These are phyloP conservation scores for Boletus pseudopeckii DNA, from an alignment of 768 basidiomycete species.

Conservation along the genomic window DNA sequence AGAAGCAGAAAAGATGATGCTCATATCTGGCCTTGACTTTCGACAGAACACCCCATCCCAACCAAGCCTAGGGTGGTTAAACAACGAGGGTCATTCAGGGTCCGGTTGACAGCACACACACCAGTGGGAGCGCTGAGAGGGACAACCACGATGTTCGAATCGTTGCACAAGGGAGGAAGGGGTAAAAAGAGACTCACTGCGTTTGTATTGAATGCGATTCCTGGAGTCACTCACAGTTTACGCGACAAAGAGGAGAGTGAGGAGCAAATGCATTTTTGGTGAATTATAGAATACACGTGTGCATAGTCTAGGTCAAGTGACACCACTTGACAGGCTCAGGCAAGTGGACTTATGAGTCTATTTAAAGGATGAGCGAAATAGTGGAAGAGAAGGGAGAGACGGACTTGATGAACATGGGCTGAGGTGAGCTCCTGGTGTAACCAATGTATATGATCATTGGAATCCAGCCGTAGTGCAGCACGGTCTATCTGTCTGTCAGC, in stretches of 20 bases:
- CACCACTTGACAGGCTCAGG: constrained; percentile 43
- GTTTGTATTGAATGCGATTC: not conserved
- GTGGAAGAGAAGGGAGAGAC: constrained; percentile 31
- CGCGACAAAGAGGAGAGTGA: not conserved
- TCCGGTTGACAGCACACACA: constrained; percentile 6
- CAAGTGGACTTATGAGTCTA: constrained; percentile 92
- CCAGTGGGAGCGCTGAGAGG: constrained; percentile 11
- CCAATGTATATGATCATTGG: constrained; percentile 96
- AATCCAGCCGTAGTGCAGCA: constrained; percentile 94
- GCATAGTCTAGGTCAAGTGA: constrained; percentile 12
- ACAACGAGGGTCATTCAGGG: constrained; percentile 32
- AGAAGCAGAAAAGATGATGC: constrained; percentile 14
- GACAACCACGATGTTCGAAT: constrained; percentile 74
- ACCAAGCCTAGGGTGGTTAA: constrained; percentile 52
- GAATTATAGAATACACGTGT: constrained; percentile 29
- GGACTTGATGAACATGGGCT: constrained; percentile 93
- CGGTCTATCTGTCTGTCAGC: constrained; percentile 50
- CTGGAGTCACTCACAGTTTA: not conserved
- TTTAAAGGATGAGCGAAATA: not conserved
- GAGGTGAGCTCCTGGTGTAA: constrained; percentile 88
- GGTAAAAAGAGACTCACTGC: constrained; percentile 29
- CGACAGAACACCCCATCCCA: constrained; percentile 49
- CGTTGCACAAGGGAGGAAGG: constrained; percentile 24
- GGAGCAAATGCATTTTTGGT: constrained; percentile 11
- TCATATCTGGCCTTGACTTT: constrained; percentile 92